A percentile compares a stretch with the other conserved stretches of the same genome.
phyloP scores from a whole-genome alignment of 2,329 filamentous ascomycete genomes.

The Dothistroma septosporum region DNA sequence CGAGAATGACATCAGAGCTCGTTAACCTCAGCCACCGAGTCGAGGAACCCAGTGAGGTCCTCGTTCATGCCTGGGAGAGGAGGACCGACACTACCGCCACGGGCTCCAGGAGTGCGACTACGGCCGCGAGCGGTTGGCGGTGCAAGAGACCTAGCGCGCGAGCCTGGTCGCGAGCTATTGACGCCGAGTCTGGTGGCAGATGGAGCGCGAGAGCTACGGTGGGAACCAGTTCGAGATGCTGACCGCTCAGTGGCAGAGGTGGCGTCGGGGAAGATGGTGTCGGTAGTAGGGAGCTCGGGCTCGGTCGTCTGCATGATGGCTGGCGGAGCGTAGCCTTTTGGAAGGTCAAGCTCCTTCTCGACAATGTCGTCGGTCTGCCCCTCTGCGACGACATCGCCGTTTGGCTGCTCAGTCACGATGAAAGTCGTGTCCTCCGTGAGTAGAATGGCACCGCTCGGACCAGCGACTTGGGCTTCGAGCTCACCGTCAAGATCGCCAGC shows the following conservation, averaged over 20 bases:
- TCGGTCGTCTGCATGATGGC: slow-evolving; percentile 8
- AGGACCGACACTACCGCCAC: slow-evolving; percentile 9
- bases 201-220: slow-evolving; percentile 9
- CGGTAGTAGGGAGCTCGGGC: slow-evolving; percentile 12
- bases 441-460: not conserved
- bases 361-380: slow-evolving; percentile 39
- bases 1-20: not conserved
- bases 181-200: slow-evolving; percentile 6
- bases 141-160: slow-evolving; percentile 13
- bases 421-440: slow-evolving; percentile 2
- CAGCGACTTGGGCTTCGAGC: not conserved
- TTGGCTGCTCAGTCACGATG: slow-evolving; percentile 5
- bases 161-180: slow-evolving; percentile 11
- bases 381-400: slow-evolving; percentile 24
- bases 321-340: slow-evolving; percentile 5
- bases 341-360: slow-evolving; percentile 4
- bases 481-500: not conserved
- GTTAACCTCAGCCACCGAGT: not conserved
- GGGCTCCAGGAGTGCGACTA: slow-evolving; percentile 16
- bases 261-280: slow-evolving; percentile 12
- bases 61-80: not conserved
- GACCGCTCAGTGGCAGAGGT: slow-evolving; percentile 9
- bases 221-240: slow-evolving; percentile 17
- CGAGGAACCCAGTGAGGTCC: slow-evolving; percentile 1
- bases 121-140: slow-evolving; percentile 13